Conservation (phyloP, 495 filamentous ascomycete species). For the Hyaloscypha variabilis region DNA sequence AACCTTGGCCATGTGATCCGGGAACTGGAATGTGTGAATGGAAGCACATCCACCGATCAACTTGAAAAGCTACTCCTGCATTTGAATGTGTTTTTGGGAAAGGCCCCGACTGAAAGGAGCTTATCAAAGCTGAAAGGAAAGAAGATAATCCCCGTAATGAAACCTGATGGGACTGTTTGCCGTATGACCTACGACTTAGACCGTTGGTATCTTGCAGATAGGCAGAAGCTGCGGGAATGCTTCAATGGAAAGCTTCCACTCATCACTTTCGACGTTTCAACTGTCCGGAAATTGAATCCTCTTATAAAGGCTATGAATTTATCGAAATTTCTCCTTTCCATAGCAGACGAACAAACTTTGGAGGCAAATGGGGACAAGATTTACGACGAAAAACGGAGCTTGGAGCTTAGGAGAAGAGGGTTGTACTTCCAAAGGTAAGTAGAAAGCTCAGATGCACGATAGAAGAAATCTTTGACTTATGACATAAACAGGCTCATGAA, state of each 20-base stretch:
- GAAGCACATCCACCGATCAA: background rate
- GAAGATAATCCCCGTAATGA: conserved; percentile 15
- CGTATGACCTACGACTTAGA: conserved; percentile 11
- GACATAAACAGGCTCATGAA: background rate
- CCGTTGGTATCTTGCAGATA: conserved; percentile 13
- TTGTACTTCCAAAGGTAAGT: conserved; percentile 6
- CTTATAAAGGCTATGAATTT: conserved; percentile 13
- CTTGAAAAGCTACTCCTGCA: conserved; percentile 12
- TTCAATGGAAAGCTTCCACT: conserved; percentile 15
- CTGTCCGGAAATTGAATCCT: conserved; percentile 14
- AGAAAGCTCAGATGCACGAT: background rate
- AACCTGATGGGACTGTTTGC: background rate
- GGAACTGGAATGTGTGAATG: conserved; percentile 12
- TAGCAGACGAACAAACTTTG: conserved; percentile 10
- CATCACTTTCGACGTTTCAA: conserved; percentile 13
- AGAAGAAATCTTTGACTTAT: background rate
- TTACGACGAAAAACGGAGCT: conserved; percentile 7
- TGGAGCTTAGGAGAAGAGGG: conserved; percentile 14
- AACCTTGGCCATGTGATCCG: conserved; percentile 15
- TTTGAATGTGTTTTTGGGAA: conserved; percentile 8
- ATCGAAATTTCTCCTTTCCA: conserved; percentile 9
- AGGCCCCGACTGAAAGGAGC: background rate
- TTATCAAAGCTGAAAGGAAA: conserved; percentile 8
- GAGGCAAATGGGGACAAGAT: conserved; percentile 11
- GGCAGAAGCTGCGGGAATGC: conserved; percentile 13